phyloP scores from a whole-genome alignment of 1,284 basidiomycete species.

The Tylopilus orsonianus region DNA sequence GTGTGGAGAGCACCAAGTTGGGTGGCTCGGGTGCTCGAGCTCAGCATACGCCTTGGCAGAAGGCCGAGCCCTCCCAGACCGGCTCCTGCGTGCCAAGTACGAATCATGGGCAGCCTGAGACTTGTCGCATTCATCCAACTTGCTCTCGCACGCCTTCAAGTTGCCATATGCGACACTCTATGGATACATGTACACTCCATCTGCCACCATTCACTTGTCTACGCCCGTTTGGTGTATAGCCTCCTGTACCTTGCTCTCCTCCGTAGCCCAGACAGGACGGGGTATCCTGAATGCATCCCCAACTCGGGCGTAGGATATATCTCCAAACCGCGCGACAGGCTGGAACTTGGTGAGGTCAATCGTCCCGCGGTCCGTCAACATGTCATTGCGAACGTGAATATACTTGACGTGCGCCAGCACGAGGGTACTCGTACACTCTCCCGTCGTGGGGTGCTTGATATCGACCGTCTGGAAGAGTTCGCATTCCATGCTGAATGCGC shows the following conservation, averaged over 20 bases:
- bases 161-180: no score
- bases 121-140: no score
- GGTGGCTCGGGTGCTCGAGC: no score
- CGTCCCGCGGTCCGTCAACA: conserved; percentile 36
- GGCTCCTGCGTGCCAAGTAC: not conserved
- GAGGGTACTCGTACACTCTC: conserved; percentile 42
- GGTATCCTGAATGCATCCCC: conserved; percentile 48
- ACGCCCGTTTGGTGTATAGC: not conserved
- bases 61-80: not conserved
- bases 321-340: conserved; percentile 58
- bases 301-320: conserved; percentile 48
- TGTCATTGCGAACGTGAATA: conserved; percentile 62
- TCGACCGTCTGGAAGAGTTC: conserved; percentile 50
- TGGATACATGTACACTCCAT: no score
- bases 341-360: conserved; percentile 54
- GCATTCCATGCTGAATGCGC: conserved; percentile 73
- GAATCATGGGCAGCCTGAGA: not conserved
- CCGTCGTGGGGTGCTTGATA: conserved; percentile 42
- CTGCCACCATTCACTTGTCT: no score
- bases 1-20: not conserved
- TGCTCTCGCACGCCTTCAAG: no score
- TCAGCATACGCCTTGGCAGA: no score
- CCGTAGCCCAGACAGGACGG: conserved; percentile 48
- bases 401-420: conserved; percentile 59
- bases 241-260: conserved; percentile 37